Evolutionary conservation across 768 basidiomycete genomes (phyloP).

Genomic region (Neoboletus brunneissimus): DNA sequence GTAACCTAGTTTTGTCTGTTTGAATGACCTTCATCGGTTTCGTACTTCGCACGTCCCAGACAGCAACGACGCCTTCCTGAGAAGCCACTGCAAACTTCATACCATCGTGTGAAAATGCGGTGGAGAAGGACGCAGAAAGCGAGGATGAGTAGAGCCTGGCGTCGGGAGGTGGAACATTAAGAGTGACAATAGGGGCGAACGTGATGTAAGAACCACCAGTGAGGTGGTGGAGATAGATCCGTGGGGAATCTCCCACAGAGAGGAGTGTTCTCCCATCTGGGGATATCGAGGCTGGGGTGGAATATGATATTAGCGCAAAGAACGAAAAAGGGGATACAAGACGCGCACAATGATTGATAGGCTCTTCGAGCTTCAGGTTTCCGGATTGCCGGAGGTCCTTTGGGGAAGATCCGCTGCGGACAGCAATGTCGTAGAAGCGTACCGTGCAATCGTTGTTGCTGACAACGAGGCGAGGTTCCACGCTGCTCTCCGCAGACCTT

Average conservation of each 20-base stretch:
- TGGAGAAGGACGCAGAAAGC: constrained; percentile 73
- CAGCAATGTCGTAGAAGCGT: constrained; percentile 74
- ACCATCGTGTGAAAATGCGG: constrained; percentile 74
- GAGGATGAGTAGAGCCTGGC: constrained; percentile 39
- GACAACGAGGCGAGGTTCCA: constrained; percentile 74
- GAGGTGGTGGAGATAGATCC: constrained; percentile 79
- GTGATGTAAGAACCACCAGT: constrained; percentile 58
- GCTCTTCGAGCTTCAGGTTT: constrained; percentile 55
- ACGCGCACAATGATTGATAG: constrained; percentile 77
- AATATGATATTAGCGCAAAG: constrained; percentile 10
- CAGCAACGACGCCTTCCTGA: constrained; percentile 75
- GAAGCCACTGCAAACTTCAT: constrained; percentile 80
- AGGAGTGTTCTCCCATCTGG: constrained; percentile 85
- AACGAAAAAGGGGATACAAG: background rate
- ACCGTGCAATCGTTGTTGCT: constrained; percentile 86
- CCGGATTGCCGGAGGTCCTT: constrained; percentile 50
- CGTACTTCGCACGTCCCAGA: constrained; percentile 79
- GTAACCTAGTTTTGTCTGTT: constrained; percentile 42
- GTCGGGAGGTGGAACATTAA: constrained; percentile 60
- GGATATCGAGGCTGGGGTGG: constrained; percentile 72
- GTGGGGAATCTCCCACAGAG: constrained; percentile 87
- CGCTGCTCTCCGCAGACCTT: constrained; percentile 57
- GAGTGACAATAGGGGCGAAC: constrained; percentile 66
- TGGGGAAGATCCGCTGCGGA: constrained; percentile 44
- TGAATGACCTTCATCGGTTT: constrained; percentile 68